Conservation (phyloP, 225 moss, liverwort and hornwort genomes). For the Climacium dendroides region DNA sequence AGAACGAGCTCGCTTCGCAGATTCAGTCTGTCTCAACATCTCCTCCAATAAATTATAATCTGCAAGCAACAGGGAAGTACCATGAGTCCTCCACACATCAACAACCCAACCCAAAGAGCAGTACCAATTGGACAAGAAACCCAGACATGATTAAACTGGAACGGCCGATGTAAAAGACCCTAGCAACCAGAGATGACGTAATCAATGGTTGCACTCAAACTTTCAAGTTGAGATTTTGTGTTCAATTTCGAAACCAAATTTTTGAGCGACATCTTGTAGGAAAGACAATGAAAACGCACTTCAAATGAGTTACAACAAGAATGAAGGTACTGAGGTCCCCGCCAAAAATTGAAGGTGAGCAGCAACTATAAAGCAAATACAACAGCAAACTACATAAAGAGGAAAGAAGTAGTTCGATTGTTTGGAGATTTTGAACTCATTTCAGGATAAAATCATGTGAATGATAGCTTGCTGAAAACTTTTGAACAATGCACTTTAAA, state of each 20-base stretch:
- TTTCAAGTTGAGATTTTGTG: background rate
- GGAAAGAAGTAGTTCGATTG: background rate
- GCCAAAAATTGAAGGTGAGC: background rate
- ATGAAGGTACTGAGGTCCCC: background rate
- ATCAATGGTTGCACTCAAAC: background rate
- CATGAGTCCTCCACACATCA: background rate
- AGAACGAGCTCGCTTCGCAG: conserved; percentile 58
- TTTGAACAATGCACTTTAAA: too few species aligned
- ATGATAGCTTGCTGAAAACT: background rate
- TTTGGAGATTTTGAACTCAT: background rate
- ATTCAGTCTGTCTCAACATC: conserved; percentile 70
- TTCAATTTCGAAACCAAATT: background rate
- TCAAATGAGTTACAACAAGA: background rate
- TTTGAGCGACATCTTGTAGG: background rate
- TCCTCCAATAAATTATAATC: conserved; percentile 94
- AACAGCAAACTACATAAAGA: background rate
- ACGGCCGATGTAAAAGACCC: background rate
- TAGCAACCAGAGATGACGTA: background rate
- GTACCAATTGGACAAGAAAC: background rate
- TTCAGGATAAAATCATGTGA: background rate
- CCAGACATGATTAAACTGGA: background rate
- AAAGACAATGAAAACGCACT: background rate
- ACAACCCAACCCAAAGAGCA: background rate
- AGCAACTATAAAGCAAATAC: background rate
- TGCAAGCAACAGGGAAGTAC: background rate